Conservation (phyloP, 1,139 yeast species). For the Diutina sp. region DNA sequence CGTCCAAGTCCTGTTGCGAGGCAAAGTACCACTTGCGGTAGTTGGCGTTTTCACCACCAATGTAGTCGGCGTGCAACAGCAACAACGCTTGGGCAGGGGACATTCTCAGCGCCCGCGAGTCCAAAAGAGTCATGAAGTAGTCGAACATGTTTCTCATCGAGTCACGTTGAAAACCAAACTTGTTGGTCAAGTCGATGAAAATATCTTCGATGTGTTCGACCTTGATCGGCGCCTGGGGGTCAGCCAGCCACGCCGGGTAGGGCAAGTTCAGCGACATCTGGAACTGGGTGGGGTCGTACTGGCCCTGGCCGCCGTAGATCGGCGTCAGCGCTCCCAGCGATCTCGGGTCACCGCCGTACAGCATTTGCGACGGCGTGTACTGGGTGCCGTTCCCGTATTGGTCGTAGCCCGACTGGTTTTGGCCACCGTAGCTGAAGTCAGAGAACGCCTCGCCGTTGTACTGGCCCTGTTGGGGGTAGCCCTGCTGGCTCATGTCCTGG, state of each 20-base stretch:
- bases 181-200: constrained; percentile 77
- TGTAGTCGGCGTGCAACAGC: constrained; percentile 91
- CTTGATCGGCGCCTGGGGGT: constrained; percentile 37
- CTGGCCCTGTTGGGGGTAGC: constrained; percentile 22
- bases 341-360: constrained; percentile 62
- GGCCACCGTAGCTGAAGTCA: constrained; percentile 55
- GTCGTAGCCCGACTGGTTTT: constrained; percentile 57
- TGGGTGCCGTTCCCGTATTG: constrained; percentile 55
- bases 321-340: constrained; percentile 96
- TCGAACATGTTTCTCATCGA: constrained; percentile 96
- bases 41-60: constrained; percentile 88
- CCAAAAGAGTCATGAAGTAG: constrained; percentile 85
- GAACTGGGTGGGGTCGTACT: constrained; percentile 55
- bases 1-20: constrained; percentile 51
- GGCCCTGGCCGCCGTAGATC: constrained; percentile 55
- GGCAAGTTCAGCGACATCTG: constrained; percentile 54
- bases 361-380: constrained; percentile 72
- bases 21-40: constrained; percentile 96
- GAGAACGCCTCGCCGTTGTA: constrained; percentile 58
- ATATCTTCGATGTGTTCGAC: constrained; percentile 88
- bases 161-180: constrained; percentile 75
- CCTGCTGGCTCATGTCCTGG: constrained; percentile 21
- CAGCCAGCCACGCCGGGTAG: constrained; percentile 4
- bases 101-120: constrained; percentile 94
- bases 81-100: constrained; percentile 90